Base-by-base conservation (phyloP, 2,329 filamentous ascomycete genomes). In the Pseudogymnoascus sp. region DNA sequence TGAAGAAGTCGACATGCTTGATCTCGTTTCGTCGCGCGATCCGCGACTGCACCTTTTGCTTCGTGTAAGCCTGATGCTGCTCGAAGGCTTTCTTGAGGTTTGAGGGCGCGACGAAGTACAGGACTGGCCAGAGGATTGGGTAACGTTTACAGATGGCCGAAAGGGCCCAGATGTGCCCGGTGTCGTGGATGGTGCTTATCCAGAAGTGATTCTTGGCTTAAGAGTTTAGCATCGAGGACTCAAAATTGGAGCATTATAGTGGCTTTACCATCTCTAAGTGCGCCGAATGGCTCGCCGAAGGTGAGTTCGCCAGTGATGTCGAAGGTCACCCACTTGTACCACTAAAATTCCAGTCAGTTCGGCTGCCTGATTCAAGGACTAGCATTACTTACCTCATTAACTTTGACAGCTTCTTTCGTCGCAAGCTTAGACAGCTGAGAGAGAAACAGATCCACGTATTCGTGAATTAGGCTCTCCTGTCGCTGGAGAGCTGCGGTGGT, bases 241-340 rank as follows among this genome's bases (percentile, higher is more conserved):
- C 63, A 60, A 70, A 72, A 1, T 71, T 0, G 70, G 58, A 1
- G 62, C 60, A 9, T 71, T 71, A 68, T 65, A 72, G 8, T 64
- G 67, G 58, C 68, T 16, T 38, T 38, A 38, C 37, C 37, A 38
- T 38, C 37, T 38, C 68, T 57, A 62, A 72, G 71, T 1, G 64
- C 61, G 30, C 67, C 66, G 20, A 75, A 67, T 1, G 70, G 63
- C 41, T 74, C 71, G 11, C 70, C 70, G 41, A 73, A 74, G 0
- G 66, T 64, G 25, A 74, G 63, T 50, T 74, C 72, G 14, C 60
- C 68, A 47, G 67, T 67, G 25, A 70, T 61, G 54, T 70, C 64
- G 43, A 68, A 70, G 4, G 71, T 72, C 73, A 74, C 0, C 66
- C 64, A 33, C 37, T 38, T 90, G 78, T 89, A 92, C 89, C 89